These are phyloP conservation scores for Mycena rosella DNA, from an alignment of 768 basidiomycete genomes.

Conservation along the genomic window DNA sequence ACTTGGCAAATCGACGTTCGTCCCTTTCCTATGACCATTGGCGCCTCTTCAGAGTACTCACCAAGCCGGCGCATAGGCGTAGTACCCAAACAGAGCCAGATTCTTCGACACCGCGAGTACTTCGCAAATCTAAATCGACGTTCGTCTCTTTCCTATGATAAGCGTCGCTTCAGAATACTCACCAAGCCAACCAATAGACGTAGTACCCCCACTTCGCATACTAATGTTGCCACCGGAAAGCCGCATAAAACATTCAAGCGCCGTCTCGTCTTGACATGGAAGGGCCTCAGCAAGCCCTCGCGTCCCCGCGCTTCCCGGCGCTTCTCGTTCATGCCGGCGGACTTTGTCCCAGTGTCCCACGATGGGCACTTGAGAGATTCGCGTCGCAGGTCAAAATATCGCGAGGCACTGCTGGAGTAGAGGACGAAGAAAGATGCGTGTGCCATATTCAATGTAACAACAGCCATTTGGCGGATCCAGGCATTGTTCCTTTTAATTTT, in stretches of 20 bases:
- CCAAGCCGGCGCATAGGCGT: constrained; percentile 13
- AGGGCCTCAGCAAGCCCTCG: constrained; percentile 41
- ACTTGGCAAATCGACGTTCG: too few relatives aligned
- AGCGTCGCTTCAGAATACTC: neutral
- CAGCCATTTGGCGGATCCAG: too few relatives aligned
- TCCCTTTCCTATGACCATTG: too few relatives aligned
- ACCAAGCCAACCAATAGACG: constrained; percentile 11
- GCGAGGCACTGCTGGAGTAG: neutral
- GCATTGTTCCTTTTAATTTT: neutral
- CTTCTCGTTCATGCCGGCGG: constrained; percentile 52
- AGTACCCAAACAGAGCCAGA: too few relatives aligned
- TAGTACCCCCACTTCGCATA: neutral
- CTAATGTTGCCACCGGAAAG: constrained; percentile 12
- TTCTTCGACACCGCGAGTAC: neutral
- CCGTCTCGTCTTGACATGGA: constrained; percentile 48
- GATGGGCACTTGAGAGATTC: constrained; percentile 18
- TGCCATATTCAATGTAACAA: too few relatives aligned
- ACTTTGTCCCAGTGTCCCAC: constrained; percentile 44
- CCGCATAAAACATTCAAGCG: constrained; percentile 39
- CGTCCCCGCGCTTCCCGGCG: constrained; percentile 42
- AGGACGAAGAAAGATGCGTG: neutral
- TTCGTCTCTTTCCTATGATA: neutral
- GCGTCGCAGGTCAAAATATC: constrained; percentile 21
- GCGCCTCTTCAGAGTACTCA: too few relatives aligned
- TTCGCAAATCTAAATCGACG: constrained; percentile 18